phyloP scores from a whole-genome alignment of 2,329 filamentous ascomycete species.

The Hypoxylon sp. region DNA sequence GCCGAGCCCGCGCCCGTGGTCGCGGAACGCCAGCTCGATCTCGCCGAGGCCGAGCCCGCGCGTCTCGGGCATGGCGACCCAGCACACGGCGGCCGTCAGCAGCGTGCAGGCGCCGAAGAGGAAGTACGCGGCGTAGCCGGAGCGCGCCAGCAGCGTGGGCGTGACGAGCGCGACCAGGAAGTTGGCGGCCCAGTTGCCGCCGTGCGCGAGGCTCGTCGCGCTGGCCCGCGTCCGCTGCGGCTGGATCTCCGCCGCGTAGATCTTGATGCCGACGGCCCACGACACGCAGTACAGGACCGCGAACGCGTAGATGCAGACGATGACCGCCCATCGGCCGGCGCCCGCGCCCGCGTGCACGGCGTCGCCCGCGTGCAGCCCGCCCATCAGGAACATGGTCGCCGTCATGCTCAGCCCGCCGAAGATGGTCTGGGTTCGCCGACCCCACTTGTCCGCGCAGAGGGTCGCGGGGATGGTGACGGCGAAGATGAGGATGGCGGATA shows the following conservation, averaged over 20 bases:
- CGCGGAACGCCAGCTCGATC: slow-evolving; percentile 50
- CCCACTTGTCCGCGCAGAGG: slow-evolving; percentile 66
- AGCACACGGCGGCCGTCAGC: slow-evolving; percentile 52
- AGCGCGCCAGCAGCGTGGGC: slow-evolving; percentile 54
- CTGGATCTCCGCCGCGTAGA: slow-evolving; percentile 68
- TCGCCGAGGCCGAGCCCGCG: slow-evolving; percentile 56
- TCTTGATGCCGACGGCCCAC: slow-evolving; percentile 66
- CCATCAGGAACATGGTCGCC: slow-evolving; percentile 64
- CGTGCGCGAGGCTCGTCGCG: slow-evolving; percentile 65
- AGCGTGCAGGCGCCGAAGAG: slow-evolving; percentile 58
- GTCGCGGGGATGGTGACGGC: slow-evolving; percentile 48
- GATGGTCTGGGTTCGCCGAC: slow-evolving; percentile 64
- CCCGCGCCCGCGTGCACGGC: slow-evolving; percentile 54
- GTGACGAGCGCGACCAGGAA: slow-evolving; percentile 61
- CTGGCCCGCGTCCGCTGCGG: slow-evolving; percentile 65
- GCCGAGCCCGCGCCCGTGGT: slow-evolving; percentile 47
- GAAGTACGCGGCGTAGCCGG: slow-evolving; percentile 59
- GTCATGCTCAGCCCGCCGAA: slow-evolving; percentile 63
- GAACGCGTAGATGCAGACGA: slow-evolving; percentile 64
- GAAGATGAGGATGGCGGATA: slow-evolving; percentile 46
- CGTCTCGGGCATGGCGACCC: slow-evolving; percentile 58
- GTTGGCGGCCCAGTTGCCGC: slow-evolving; percentile 63
- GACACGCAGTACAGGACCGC: slow-evolving; percentile 59
- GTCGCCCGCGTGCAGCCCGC: slow-evolving; percentile 60
- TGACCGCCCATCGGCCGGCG: slow-evolving; percentile 61